Percentiles rank a stretch among this genome's conserved stretches.
Evolutionary conservation across 345 rosid species (phyloP).

Genomic region (Draba incana): DNA sequence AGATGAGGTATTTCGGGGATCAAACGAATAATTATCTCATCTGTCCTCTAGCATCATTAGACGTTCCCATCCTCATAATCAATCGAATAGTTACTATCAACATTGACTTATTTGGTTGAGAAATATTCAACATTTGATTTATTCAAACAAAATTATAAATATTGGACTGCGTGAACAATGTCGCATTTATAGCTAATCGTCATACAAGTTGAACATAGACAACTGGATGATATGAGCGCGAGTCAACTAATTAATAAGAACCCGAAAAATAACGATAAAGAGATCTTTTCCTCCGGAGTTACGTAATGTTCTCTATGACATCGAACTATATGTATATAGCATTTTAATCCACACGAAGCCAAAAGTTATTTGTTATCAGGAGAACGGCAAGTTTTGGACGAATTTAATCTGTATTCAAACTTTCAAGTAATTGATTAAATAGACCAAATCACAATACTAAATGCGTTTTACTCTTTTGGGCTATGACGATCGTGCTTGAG

Average conservation of each 20-base stretch:
- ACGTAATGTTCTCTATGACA: not conserved
- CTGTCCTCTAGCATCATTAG: not conserved
- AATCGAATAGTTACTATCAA: not conserved
- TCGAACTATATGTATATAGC: no score
- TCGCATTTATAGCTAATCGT: not conserved
- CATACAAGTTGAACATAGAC: slow-evolving; percentile 14
- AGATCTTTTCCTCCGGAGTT: not conserved
- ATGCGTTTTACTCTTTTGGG: no score
- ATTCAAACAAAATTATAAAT: slow-evolving; percentile 11
- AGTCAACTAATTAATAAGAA: not conserved
- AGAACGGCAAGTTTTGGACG: no score
- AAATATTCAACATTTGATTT: slow-evolving; percentile 6
- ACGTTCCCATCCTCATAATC: slow-evolving; percentile 14
- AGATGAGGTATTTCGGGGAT: not conserved
- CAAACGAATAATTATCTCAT: not conserved
- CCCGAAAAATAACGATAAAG: not conserved
- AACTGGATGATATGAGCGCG: not conserved
- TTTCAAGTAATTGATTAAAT: no score
- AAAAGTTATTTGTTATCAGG: not conserved
- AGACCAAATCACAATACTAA: no score
- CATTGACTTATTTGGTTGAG: not conserved
- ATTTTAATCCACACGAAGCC: not conserved
- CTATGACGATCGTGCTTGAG: no score
- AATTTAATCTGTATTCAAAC: no score
- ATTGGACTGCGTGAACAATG: not conserved